Conservation (phyloP, 805 yeast genomes). For the Saccharomycopsis amapae region DNA sequence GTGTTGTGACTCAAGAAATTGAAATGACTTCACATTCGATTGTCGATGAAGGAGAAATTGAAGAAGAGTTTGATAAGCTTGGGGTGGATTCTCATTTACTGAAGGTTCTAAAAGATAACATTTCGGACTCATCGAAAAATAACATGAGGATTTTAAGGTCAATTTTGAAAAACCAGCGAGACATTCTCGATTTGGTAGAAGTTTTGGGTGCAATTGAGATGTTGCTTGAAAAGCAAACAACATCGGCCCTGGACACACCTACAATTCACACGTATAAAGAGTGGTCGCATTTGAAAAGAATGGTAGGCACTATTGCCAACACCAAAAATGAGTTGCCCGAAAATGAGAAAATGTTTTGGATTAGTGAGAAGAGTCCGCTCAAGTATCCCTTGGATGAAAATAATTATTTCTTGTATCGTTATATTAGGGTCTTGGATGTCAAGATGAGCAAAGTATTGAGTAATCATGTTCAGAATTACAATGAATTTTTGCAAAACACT, state of each 20-base stretch:
- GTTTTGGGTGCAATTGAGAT: conserved; percentile 16
- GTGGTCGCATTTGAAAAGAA: conserved; percentile 39
- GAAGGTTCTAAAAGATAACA: not conserved
- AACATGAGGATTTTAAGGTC: not conserved
- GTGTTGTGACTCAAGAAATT: conserved; percentile 1
- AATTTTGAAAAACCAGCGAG: conserved; percentile 13
- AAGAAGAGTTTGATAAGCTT: not conserved
- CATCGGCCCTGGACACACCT: not conserved
- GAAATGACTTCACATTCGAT: not conserved
- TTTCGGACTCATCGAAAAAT: conserved; percentile 1
- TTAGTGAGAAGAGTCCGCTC: conserved; percentile 60
- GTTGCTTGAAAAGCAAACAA: conserved; percentile 2
- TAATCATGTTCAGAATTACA: conserved; percentile 21
- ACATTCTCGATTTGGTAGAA: conserved; percentile 19
- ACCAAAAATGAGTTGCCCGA: not conserved
- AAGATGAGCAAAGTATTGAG: conserved; percentile 15
- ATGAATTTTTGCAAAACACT: conserved; percentile 17
- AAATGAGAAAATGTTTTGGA: conserved; percentile 44
- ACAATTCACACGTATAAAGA: conserved; percentile 42
- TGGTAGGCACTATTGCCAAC: conserved; percentile 24
- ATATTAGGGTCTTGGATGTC: conserved; percentile 19
- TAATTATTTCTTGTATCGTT: conserved; percentile 44
- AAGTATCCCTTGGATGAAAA: conserved; percentile 65
- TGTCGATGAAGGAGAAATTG: not conserved
- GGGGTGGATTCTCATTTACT: not conserved